These are phyloP conservation scores for Talaromyces sp. DNA, from an alignment of 2,329 filamentous ascomycete genomes.

Conservation along the genomic window DNA sequence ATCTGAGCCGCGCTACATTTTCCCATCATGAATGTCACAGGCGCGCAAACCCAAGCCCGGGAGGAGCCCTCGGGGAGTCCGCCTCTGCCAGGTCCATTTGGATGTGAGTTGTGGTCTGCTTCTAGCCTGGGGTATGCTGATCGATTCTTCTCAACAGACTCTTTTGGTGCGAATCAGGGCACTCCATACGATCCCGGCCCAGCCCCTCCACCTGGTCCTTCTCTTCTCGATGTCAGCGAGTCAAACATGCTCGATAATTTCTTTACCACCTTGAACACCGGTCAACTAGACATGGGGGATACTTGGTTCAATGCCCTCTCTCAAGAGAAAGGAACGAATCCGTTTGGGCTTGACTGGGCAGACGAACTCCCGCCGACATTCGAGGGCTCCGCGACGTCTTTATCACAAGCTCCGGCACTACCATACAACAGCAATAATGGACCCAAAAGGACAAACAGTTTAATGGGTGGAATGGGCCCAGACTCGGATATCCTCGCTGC, in stretches of 20 bases:
- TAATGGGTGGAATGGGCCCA: constrained; percentile 21
- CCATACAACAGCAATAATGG: constrained; percentile 19
- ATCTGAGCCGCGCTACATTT: not conserved
- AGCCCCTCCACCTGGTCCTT: constrained; percentile 60
- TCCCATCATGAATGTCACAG: constrained; percentile 29
- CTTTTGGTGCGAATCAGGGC: constrained; percentile 31
- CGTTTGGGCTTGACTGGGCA: constrained; percentile 33
- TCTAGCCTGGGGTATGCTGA: constrained; percentile 6
- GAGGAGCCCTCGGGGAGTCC: constrained; percentile 42
- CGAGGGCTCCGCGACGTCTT: constrained; percentile 62
- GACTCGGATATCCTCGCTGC: constrained; percentile 55
- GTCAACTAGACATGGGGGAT: constrained; percentile 33
- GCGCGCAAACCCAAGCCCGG: constrained; percentile 27
- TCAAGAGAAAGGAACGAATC: constrained; percentile 24
- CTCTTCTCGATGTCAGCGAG: constrained; percentile 58
- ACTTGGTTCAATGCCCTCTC: constrained; percentile 29
- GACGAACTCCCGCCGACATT: constrained; percentile 59
- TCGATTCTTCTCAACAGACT: constrained; percentile 21
- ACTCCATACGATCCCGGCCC: constrained; percentile 48
- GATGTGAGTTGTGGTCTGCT: constrained; percentile 52
- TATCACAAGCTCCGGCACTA: constrained; percentile 48
- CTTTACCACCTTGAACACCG: constrained; percentile 39
- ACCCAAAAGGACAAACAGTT: constrained; percentile 21
- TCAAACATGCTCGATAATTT: constrained; percentile 52
- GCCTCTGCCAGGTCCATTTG: constrained; percentile 58